Conservation (phyloP, 2,329 filamentous ascomycete genomes). For the Cercospora sp. region DNA sequence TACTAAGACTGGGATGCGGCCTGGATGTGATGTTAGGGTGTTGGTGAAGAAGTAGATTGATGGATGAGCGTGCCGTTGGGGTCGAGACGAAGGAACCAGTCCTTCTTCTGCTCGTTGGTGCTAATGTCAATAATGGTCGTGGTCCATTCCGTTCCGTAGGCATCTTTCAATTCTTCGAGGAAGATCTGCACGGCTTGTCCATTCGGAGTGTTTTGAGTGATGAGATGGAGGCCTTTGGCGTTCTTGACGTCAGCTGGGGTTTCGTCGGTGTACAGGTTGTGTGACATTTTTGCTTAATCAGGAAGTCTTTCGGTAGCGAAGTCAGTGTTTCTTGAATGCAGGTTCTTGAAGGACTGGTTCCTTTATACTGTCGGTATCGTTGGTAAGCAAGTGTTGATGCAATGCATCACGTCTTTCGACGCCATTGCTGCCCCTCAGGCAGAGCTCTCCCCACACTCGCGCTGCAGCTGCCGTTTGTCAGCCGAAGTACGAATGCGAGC, state of each 20-base stretch:
- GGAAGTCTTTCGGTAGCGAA: background rate
- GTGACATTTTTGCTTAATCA: slow-evolving; percentile 36
- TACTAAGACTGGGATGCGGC: slow-evolving; percentile 53
- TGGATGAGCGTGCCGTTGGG: slow-evolving; percentile 26
- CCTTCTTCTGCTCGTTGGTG: slow-evolving; percentile 58
- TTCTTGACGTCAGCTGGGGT: slow-evolving; percentile 50
- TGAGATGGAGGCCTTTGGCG: slow-evolving; percentile 54
- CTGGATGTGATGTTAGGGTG: slow-evolving; percentile 16
- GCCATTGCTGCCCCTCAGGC: slow-evolving; percentile 14
- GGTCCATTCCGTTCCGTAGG: slow-evolving; percentile 53
- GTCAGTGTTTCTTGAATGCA: background rate
- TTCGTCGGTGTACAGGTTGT: slow-evolving; percentile 46
- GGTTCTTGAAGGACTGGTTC: too few species aligned
- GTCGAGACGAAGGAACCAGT: slow-evolving; percentile 54
- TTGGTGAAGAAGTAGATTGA: background rate
- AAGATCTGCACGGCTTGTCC: slow-evolving; percentile 56
- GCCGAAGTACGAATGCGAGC: background rate
- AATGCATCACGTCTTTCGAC: slow-evolving; percentile 15
- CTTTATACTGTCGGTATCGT: background rate
- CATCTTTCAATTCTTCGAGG: slow-evolving; percentile 56
- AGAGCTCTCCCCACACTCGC: background rate
- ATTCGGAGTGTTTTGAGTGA: slow-evolving; percentile 55
- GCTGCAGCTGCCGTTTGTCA: slow-evolving; percentile 1
- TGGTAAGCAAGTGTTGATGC: slow-evolving; percentile 15
- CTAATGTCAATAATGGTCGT: slow-evolving; percentile 52